Base-by-base conservation (phyloP, 768 basidiomycete species). In the Leccinum variicolor region DNA sequence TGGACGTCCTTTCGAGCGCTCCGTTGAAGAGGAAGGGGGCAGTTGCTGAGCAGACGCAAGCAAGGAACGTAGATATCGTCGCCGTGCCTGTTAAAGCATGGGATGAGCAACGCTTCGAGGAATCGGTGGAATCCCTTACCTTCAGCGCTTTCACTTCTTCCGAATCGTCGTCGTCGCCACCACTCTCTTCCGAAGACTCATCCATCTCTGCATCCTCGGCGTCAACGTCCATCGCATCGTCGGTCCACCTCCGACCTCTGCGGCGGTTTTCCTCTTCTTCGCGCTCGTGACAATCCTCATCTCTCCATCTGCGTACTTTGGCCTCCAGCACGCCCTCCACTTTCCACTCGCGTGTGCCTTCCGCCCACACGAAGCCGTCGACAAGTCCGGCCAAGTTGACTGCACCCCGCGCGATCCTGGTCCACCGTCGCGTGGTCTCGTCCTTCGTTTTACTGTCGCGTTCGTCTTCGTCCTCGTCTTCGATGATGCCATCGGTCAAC, bases 101-200 rank as follows among this genome's bases (percentile, higher is more conserved):
- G 23, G 9, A 43, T 59, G 50, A 62, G 59, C 39, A 52, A 56
- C 47, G 45, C 50, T 36, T 43, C 41, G 41, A 43, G 53, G 25
- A n/a, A 46, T 29, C 2, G 28, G 3, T 56, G 7, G 45, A 56
- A 58, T 25, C 63, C 73, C 0, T 52, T 66, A 91, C 92, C 85
- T 92, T 93, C 53, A 95, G 79, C n/a, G 80, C 86, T 65, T 81
- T 85, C 36, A 95, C 83, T 65, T 90, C 86, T 21, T 84, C 83
- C 9, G 84, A 78, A 66, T 92, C 90, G 45, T 82, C 78, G 58
- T 84, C 85, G 54, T 88, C 84, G 25, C 86, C 84, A 50, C 80
- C 79, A 49, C 70, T 68, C 33, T 69, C 74, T 10, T 77, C 63
- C 74, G 66, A 72, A 0, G 64, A 81, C 11, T 83, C 84, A 15